A percentile compares a stretch with the other conserved stretches of the same genome.
phyloP scores from a whole-genome alignment of 1,139 yeast genomes.

The Kazachstania sp. region DNA sequence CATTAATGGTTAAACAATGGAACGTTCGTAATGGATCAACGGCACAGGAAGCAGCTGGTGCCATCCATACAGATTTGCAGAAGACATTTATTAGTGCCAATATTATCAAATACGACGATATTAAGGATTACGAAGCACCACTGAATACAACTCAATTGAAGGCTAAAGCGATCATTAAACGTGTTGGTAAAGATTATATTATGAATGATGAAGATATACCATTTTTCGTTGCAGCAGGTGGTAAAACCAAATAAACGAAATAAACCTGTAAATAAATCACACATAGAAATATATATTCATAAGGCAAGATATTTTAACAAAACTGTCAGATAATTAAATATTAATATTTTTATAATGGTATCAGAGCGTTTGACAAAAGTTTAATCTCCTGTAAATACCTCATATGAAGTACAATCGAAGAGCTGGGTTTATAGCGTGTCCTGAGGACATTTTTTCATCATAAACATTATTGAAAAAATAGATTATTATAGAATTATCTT shows the following conservation, averaged over 20 bases:
- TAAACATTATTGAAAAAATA: conserved; percentile 16
- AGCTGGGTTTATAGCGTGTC: conserved; percentile 44
- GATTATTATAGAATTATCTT: too few relatives aligned
- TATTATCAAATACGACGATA: conserved; percentile 49
- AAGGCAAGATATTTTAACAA: not conserved
- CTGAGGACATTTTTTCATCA: conserved; percentile 36
- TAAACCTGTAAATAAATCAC: not conserved
- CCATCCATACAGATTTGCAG: conserved; percentile 81
- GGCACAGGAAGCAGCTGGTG: conserved; percentile 92
- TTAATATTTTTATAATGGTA: conserved; percentile 8
- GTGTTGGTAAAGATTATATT: conserved; percentile 62
- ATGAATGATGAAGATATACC: conserved; percentile 76
- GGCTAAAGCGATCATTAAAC: conserved; percentile 42
- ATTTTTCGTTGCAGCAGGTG: conserved; percentile 46
- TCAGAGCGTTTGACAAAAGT: conserved; percentile 36
- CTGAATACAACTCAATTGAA: conserved; percentile 31
- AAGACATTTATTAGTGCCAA: conserved; percentile 77
- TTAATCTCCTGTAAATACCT: conserved; percentile 13
- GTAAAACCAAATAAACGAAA: conserved; percentile 28
- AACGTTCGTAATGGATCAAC: conserved; percentile 67
- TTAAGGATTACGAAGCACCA: conserved; percentile 34
- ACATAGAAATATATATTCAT: not conserved
- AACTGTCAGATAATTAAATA: not conserved
- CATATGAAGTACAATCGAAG: conserved; percentile 33
- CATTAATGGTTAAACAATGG: conserved; percentile 89